phyloP scores from a whole-genome alignment of 2,329 filamentous ascomycete genomes.

The Reticulascus tulasneorum region DNA sequence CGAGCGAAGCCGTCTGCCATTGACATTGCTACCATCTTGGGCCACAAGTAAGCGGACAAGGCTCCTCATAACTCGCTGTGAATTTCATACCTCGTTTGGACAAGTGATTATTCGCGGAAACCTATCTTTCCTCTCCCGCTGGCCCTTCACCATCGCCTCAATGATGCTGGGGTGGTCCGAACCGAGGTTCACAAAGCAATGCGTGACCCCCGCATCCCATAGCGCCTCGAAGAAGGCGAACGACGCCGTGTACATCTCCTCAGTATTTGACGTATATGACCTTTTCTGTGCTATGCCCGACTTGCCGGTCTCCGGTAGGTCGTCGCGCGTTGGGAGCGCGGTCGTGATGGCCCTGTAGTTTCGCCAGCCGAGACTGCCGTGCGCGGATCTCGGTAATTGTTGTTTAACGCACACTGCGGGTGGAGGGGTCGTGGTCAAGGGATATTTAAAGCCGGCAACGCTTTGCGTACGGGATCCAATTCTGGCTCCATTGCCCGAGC shows the following conservation, averaged over 20 bases:
- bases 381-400: constrained; percentile 3
- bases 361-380: constrained; percentile 2
- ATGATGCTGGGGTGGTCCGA: constrained; percentile 67
- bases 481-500: too few species aligned
- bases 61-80: not conserved
- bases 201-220: constrained; percentile 62
- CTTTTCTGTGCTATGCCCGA: constrained; percentile 7
- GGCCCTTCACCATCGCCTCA: constrained; percentile 69
- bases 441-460: too few species aligned
- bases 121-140: constrained; percentile 55
- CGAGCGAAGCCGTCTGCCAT: constrained; percentile 73
- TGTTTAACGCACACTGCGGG: constrained; percentile 7
- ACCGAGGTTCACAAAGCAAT: constrained; percentile 60
- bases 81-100: constrained; percentile 59
- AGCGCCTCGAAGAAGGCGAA: constrained; percentile 80
- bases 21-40: constrained; percentile 69
- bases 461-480: too few species aligned
- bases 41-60: not conserved
- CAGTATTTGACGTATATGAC: constrained; percentile 6
- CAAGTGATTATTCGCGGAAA: constrained; percentile 69
- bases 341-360: constrained; percentile 7
- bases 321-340: too few species aligned
- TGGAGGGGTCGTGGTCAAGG: constrained; percentile 2
- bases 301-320: too few species aligned
- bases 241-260: constrained; percentile 64